Evolutionary conservation across 1,139 yeast genomes (phyloP), one percentile per base, ranked within the genome.

Genomic region (Scheffersomyces titani): DNA sequence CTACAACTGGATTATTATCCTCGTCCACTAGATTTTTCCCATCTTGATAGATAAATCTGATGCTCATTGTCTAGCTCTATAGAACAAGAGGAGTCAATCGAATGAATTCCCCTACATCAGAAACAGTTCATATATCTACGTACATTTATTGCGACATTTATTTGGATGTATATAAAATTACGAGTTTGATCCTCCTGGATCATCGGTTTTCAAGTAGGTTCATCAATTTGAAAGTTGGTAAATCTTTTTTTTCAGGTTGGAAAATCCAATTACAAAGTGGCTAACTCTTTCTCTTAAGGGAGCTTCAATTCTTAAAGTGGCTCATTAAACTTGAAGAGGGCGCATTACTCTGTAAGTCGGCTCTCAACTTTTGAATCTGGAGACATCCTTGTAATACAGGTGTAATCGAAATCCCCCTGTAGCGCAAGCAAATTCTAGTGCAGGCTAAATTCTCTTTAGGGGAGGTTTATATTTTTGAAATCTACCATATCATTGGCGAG

Each of bases 401-500:
- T 11, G 46, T 4, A 44, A 16, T 44, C 46, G 9, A 44, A 44
- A 44, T 44, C 19, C 46, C n/a, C 46, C 46, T 44, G 5, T 44
- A 44, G 46, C 46, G 5, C n/a, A 44, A 44, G 46, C 46, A 44
- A 44, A 44, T 18, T 44, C 19, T 18, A 16, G 19, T 44, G 9
- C 5, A 44, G 5, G 46, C 46, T 44, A 44, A 44, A 16, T 16
- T 44, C 19, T 9, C 9, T 44, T 44, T 44, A 44, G 46, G 46
- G 11, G 11, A 44, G 46, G 19, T 44, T 44, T 44, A 44, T 5
- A 4, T 44, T 44, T 44, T 16, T 44, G 46, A 18, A 44, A 44
- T 22, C 5, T 22, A 22, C 24, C 6, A 6, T 22, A 30, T 92
- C 97, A 65, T 92, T 90, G 48, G 92, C 74, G 52, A 92, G 70